Percentiles rank a stretch among this genome's conserved stretches.
These are phyloP conservation scores for Penicillium sp. DNA, from an alignment of 2,329 filamentous ascomycete species.

Conservation along the genomic window DNA sequence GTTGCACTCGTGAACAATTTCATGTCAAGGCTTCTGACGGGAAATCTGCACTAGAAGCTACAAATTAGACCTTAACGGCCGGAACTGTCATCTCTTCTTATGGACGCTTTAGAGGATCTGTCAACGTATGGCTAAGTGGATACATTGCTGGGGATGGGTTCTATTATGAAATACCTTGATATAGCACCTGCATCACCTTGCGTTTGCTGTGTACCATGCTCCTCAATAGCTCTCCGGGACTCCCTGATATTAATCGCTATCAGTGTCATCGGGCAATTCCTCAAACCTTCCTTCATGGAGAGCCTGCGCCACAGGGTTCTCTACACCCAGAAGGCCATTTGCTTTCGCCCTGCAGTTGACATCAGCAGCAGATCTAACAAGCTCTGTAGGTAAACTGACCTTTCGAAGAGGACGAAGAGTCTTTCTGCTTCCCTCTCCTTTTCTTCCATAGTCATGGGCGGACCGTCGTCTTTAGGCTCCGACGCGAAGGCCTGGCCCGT, in stretches of 20 bases:
- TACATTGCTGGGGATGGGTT: too few relatives aligned
- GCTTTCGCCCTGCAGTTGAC: slow-evolving; percentile 57
- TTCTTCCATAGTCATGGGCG: slow-evolving; percentile 85
- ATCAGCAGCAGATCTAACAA: slow-evolving; percentile 13
- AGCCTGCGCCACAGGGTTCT: slow-evolving; percentile 74
- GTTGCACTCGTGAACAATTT: too few relatives aligned
- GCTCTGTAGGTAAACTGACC: slow-evolving; percentile 48
- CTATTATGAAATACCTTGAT: not conserved
- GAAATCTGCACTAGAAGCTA: too few relatives aligned
- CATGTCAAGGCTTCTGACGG: too few relatives aligned
- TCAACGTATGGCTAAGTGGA: too few relatives aligned
- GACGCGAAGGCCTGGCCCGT: slow-evolving; percentile 78
- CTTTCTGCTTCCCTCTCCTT: slow-evolving; percentile 89
- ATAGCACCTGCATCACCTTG: not conserved
- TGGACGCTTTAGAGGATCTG: too few relatives aligned
- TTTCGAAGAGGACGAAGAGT: slow-evolving; percentile 86
- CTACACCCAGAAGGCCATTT: slow-evolving; percentile 72
- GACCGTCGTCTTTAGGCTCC: slow-evolving; percentile 59
- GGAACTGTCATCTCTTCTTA: too few relatives aligned
- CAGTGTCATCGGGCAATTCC: slow-evolving; percentile 60
- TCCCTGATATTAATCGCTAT: slow-evolving; percentile 29
- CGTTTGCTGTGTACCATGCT: not conserved
- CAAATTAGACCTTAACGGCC: too few relatives aligned
- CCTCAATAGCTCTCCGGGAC: not conserved
- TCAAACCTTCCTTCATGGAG: slow-evolving; percentile 68